A percentile compares a stretch with the other conserved stretches of the same genome.
Evolutionary conservation across 257 asterid species (phyloP).

Genomic region (Salvia rosmarinus): DNA sequence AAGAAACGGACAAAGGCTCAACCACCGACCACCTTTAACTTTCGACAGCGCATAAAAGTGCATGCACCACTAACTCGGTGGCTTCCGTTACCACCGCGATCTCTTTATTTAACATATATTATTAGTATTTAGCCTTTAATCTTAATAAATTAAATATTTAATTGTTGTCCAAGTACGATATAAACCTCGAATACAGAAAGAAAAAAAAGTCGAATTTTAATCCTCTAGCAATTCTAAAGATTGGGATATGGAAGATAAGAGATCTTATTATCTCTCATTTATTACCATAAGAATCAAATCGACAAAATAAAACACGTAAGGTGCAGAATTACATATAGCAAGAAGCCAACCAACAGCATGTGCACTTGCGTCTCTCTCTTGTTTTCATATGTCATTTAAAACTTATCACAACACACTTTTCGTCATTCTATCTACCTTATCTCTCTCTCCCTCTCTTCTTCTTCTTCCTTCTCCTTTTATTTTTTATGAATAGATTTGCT

Average conservation of each 20-base stretch:
- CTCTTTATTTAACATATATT: neutral
- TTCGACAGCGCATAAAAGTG: neutral
- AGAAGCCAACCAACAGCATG: slow-evolving; percentile 29
- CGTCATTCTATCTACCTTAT: neutral
- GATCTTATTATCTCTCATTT: neutral
- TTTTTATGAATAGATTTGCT: neutral
- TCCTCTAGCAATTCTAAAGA: too few species aligned
- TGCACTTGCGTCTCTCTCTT: slow-evolving; percentile 27
- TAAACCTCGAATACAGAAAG: too few species aligned
- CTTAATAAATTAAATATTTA: neutral
- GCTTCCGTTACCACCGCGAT: neutral
- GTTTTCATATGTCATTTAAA: slow-evolving; percentile 8
- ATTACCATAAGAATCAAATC: neutral
- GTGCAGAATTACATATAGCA: neutral
- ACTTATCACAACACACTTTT: too few species aligned
- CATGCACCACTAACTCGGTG: neutral
- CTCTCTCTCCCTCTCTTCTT: neutral
- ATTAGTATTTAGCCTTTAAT: too few species aligned
- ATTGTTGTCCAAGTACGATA: neutral
- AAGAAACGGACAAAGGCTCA: too few species aligned
- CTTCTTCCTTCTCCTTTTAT: too few species aligned
- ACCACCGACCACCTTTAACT: neutral
- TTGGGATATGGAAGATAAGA: too few species aligned
- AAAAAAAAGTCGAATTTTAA: too few species aligned
- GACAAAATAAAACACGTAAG: neutral